Percentiles rank a stretch among this genome's conserved stretches.
These are phyloP conservation scores for Trichophyton benhamiae DNA, from an alignment of 2,329 filamentous ascomycete genomes.

Conservation along the genomic window DNA sequence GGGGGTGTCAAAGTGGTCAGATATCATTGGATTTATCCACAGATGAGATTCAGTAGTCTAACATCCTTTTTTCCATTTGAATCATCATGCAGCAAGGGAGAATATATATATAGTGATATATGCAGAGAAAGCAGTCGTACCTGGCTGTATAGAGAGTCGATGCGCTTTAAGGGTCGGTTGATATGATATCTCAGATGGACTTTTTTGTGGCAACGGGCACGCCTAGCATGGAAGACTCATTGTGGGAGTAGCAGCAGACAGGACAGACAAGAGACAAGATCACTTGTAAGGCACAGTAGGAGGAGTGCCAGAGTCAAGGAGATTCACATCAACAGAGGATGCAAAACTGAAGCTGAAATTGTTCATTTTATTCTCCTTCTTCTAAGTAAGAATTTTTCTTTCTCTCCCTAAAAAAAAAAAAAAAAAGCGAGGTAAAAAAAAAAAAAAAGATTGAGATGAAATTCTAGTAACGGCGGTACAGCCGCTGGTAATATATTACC, in stretches of 20 bases:
- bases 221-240: neutral
- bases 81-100: neutral
- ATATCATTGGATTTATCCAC: slow-evolving; percentile 24
- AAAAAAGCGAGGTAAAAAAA: neutral
- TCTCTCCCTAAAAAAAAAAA: neutral
- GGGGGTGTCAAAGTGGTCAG: slow-evolving; percentile 12
- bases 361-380: neutral
- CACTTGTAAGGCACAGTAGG: neutral
- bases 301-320: neutral
- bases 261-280: neutral
- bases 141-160: neutral
- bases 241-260: neutral
- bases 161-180: neutral
- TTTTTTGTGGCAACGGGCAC: neutral
- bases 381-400: neutral
- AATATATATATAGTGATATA: neutral
- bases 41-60: slow-evolving; percentile 37
- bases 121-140: neutral
- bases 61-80: slow-evolving; percentile 26
- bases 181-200: too few species aligned
- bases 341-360: neutral
- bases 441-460: neutral
- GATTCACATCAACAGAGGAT: neutral
- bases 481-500: neutral
- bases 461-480: neutral